These are phyloP conservation scores for Rickenella mellea DNA, from an alignment of 768 basidiomycete species.

Conservation along the genomic window DNA sequence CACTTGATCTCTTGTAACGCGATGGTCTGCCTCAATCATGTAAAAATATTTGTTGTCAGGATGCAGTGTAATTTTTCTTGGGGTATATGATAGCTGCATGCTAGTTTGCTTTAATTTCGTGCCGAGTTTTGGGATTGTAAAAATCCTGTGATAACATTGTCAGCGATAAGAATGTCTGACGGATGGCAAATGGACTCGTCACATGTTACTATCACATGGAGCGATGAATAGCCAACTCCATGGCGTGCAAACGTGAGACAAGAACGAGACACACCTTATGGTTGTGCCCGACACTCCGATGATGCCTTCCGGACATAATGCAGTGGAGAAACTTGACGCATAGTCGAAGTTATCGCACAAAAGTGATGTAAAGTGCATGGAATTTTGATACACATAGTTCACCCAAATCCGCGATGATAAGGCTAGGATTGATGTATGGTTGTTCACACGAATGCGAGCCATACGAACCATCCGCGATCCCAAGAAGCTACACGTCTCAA, in stretches of 20 bases:
- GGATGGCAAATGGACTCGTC: constrained; percentile 32
- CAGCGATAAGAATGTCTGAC: background rate
- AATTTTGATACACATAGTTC: constrained; percentile 93
- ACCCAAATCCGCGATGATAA: constrained; percentile 97
- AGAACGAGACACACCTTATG: constrained; percentile 81
- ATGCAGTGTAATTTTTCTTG: constrained; percentile 87
- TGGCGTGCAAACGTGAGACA: too few relatives aligned
- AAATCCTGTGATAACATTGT: constrained; percentile 52
- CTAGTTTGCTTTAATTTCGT: constrained; percentile 92
- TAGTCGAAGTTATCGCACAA: constrained; percentile 95
- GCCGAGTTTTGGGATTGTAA: constrained; percentile 91
- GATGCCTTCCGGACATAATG: constrained; percentile 90
- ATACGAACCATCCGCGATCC: constrained; percentile 89
- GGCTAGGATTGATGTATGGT: constrained; percentile 85
- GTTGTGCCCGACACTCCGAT: constrained; percentile 94
- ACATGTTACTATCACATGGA: constrained; percentile 20
- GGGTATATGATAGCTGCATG: constrained; percentile 87
- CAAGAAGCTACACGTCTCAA: constrained; percentile 54
- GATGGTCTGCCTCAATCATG: constrained; percentile 88
- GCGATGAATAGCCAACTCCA: background rate
- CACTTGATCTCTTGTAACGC: constrained; percentile 64
- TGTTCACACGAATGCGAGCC: constrained; percentile 76
- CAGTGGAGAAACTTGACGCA: constrained; percentile 95
- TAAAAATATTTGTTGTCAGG: constrained; percentile 81
- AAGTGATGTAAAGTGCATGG: constrained; percentile 94